Evolutionary conservation across 352 stramenopile genomes (phyloP), one percentile per base, ranked within the genome.

Genomic region (Globisporangium abappressorium): DNA sequence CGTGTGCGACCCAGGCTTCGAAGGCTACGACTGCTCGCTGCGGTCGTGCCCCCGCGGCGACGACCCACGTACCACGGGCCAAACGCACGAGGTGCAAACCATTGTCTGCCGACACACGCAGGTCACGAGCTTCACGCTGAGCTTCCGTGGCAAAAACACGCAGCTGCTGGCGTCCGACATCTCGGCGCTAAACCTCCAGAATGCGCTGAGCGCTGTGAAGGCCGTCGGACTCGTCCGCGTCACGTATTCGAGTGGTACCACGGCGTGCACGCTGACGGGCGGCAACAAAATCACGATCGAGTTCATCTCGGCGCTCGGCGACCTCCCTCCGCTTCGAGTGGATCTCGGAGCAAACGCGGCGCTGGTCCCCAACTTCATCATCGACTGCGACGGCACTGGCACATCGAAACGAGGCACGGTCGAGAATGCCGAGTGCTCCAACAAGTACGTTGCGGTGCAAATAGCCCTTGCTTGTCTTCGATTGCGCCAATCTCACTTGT

Each of bases 21-120:
- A 83, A 34, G 89, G 89, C 30, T 86, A 97, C 68, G 89, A 97
- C 69, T 98, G 93, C 73, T 69, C 78, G 5, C 69, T 70, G n/a
- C 71, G 84, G 0, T 81, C 73, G 22, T 93, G 86, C 63, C 84
- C 84, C 34, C 77, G 70, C 14, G 86, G 84, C 34, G 86, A 92
- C 60, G 79, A 94, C 57, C 86, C 86, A n/a, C 76, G 76, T 66
- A 93, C 86, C 15, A 78, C 76, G 6, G 72, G 72, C 33, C 86
- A 94, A 64, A 64, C 65, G 20, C 76, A 75, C 34, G 86, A 94
- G 63, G 68, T 91, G 22, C 86, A 94, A 66, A 85, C 78, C 30
- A 78, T 92, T 34, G 34, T 67, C 8, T 94, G 86, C 63, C 62
- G 61, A 5, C 76, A 87, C 66, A 80, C 73, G 8, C 56, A 73